phyloP scores from a whole-genome alignment of 2,329 filamentous ascomycete genomes.

The Rhynchosporium agropyri region DNA sequence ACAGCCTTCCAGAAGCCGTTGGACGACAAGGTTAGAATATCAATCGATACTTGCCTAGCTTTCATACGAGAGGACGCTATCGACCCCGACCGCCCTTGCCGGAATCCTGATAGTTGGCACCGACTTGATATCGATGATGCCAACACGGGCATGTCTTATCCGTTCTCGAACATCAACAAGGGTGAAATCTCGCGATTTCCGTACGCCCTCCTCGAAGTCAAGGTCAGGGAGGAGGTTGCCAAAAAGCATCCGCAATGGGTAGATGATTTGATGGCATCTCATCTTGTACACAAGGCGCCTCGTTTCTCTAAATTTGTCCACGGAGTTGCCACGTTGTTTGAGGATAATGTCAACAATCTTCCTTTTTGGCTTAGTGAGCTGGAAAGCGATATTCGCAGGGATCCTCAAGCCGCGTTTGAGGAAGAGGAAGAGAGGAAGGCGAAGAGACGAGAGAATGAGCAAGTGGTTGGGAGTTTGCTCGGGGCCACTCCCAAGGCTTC shows the following conservation, averaged over 20 bases:
- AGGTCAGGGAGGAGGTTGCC: slow-evolving; percentile 68
- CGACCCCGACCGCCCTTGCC: slow-evolving; percentile 81
- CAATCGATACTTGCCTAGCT: slow-evolving; percentile 88
- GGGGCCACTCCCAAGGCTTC: slow-evolving; percentile 49
- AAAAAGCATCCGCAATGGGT: slow-evolving; percentile 83
- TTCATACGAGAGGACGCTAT: slow-evolving; percentile 81
- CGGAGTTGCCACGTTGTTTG: slow-evolving; percentile 87
- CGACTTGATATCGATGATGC: slow-evolving; percentile 83
- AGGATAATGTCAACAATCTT: slow-evolving; percentile 93
- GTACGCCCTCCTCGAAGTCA: slow-evolving; percentile 89
- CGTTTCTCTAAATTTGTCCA: slow-evolving; percentile 98
- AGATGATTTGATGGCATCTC: slow-evolving; percentile 86
- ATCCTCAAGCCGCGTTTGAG: slow-evolving; percentile 87
- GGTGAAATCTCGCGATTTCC: slow-evolving; percentile 92
- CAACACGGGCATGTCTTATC: slow-evolving; percentile 70
- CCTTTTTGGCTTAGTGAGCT: slow-evolving; percentile 95
- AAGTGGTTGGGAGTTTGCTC: slow-evolving; percentile 86
- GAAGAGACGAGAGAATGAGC: slow-evolving; percentile 81
- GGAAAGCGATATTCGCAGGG: slow-evolving; percentile 90
- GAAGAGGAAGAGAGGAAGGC: slow-evolving; percentile 85
- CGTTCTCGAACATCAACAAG: slow-evolving; percentile 84
- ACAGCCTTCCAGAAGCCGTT: slow-evolving; percentile 96
- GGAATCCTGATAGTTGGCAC: slow-evolving; percentile 88
- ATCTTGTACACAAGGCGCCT: slow-evolving; percentile 86
- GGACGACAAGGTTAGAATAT: slow-evolving; percentile 87